These are phyloP conservation scores for Turritis glabra DNA, from an alignment of 345 rosid species.

Conservation along the genomic window DNA sequence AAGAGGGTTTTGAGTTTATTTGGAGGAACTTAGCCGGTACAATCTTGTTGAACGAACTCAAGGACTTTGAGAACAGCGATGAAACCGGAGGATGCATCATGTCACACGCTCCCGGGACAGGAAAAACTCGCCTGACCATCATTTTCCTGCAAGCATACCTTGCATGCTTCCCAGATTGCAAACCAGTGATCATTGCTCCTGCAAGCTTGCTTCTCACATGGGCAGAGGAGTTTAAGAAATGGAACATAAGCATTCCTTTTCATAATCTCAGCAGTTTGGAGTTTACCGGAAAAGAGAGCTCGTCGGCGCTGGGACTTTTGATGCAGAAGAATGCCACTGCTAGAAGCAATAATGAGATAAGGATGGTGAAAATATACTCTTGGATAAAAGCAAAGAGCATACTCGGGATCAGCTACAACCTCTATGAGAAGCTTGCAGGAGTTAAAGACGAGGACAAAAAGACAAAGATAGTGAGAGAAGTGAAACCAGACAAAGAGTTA, in stretches of 20 bases:
- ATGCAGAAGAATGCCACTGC: constrained; percentile 1
- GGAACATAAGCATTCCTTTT: constrained; percentile 58
- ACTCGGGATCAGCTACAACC: constrained; percentile 61
- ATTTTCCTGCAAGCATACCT: constrained; percentile 60
- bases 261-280: constrained; percentile 57
- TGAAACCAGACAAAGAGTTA: constrained; percentile 18
- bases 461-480: constrained; percentile 20
- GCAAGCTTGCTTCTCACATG: constrained; percentile 73
- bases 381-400: constrained; percentile 61
- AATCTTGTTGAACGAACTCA: constrained; percentile 48
- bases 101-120: constrained; percentile 89
- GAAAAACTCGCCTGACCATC: constrained; percentile 75
- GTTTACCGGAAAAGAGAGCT: constrained; percentile 50
- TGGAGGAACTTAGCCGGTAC: constrained; percentile 78
- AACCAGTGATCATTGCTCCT: constrained; percentile 75
- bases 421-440: constrained; percentile 60
- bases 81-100: constrained; percentile 67
- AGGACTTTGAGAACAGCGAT: constrained; percentile 30
- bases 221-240: constrained; percentile 77
- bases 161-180: constrained; percentile 50
- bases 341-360: constrained; percentile 17
- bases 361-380: constrained; percentile 61
- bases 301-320: constrained; percentile 28
- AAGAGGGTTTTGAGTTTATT: constrained; percentile 74
- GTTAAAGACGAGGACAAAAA: constrained; percentile 27